phyloP scores from a whole-genome alignment of 495 filamentous ascomycete species.

The Choiromyces venosus region DNA sequence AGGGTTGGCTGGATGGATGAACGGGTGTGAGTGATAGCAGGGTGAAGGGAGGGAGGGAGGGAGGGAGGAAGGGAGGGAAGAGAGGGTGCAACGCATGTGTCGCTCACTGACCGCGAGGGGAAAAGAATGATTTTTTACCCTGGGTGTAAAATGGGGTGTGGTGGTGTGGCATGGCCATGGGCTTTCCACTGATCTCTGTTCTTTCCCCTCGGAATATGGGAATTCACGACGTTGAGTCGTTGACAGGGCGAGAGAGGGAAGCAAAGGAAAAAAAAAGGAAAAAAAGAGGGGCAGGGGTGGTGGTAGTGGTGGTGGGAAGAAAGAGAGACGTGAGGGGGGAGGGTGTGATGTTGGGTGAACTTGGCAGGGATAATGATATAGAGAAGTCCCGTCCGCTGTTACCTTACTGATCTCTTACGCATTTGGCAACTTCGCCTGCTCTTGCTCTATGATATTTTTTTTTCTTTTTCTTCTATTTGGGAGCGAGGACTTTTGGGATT shows the following conservation, averaged over 20 bases:
- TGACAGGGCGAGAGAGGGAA: slow-evolving; percentile 1
- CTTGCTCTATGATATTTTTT: slow-evolving; percentile 24
- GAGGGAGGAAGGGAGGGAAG: not conserved
- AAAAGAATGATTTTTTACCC: slow-evolving; percentile 25
- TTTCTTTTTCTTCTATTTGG: not conserved
- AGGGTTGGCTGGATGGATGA: not conserved
- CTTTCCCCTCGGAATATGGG: slow-evolving; percentile 29
- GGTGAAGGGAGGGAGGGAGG: not conserved
- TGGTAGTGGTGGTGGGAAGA: slow-evolving; percentile 14
- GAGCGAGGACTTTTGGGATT: not conserved
- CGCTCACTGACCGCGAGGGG: slow-evolving; percentile 23
- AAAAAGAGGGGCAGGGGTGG: slow-evolving; percentile 37
- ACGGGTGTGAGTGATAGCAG: not conserved
- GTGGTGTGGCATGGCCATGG: slow-evolving; percentile 35
- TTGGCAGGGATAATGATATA: slow-evolving; percentile 36
- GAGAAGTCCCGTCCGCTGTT: slow-evolving; percentile 39
- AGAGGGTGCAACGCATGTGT: slow-evolving; percentile 16
- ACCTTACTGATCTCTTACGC: slow-evolving; percentile 34
- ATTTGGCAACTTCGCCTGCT: slow-evolving; percentile 34
- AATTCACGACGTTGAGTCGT: slow-evolving; percentile 18
- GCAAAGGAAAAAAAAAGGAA: not conserved
- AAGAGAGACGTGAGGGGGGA: not conserved
- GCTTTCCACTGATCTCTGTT: slow-evolving; percentile 1
- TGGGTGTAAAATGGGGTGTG: slow-evolving; percentile 16
- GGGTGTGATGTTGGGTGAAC: slow-evolving; percentile 6